Percentiles rank a stretch among this genome's conserved stretches.
Evolutionary conservation across 441 rosid genomes (phyloP).

Genomic region (Erodium texanum): DNA sequence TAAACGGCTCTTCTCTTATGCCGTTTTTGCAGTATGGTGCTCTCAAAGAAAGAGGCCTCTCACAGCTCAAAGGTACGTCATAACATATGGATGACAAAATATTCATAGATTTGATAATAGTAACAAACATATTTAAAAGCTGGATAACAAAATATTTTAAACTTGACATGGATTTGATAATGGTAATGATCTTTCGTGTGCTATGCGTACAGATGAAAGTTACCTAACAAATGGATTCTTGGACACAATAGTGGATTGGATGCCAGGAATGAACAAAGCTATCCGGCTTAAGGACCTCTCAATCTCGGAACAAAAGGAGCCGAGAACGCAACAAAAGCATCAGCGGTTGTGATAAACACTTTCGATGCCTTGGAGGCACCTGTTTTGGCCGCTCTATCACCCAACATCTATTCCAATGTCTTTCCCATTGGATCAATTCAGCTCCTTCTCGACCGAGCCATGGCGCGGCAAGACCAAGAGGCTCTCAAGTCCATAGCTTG

Average conservation of each 20-base stretch:
- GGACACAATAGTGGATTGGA: constrained; percentile 7
- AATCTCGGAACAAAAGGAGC: not conserved
- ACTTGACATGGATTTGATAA: no score
- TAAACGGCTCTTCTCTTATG: no score
- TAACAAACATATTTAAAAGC: no score
- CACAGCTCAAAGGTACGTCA: no score
- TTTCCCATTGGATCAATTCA: constrained; percentile 16
- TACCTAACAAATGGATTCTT: constrained; percentile 2
- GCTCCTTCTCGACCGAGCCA: not conserved
- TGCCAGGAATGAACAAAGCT: not conserved
- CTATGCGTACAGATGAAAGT: not conserved
- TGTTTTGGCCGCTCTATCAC: constrained; percentile 10
- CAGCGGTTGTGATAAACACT: constrained; percentile 7
- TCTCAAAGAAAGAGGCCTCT: no score
- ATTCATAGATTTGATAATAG: no score
- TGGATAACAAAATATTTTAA: no score
- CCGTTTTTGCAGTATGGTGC: no score
- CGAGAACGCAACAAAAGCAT: constrained; percentile 9
- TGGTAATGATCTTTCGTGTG: no score
- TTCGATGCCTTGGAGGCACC: constrained; percentile 13
- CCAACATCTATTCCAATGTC: no score
- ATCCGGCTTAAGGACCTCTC: constrained; percentile 3
- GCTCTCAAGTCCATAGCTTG: not conserved
- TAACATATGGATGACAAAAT: no score
- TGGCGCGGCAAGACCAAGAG: no score